Evolutionary conservation across 1,284 basidiomycete species (phyloP), one percentile per base, ranked within the genome.

Genomic region (Melanopsichium pennsylvanicum): DNA sequence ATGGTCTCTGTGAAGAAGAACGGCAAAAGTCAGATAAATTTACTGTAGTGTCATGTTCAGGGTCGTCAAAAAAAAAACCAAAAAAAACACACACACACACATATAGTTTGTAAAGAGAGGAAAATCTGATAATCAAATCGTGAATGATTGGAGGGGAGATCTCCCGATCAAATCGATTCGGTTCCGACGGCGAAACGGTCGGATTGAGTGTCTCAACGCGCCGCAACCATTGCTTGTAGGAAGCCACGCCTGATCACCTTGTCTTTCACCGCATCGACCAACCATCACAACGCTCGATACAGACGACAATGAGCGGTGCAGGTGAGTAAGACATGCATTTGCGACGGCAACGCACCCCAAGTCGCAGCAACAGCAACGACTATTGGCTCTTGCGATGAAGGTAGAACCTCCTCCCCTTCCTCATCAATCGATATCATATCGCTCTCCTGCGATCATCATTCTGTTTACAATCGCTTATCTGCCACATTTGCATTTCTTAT

Each of bases 301-400:
- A 58, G 26, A 16, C 36, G 27, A 64, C 27, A 35, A 64, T 64
- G 61, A 64, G 61, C 49, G 61, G 61, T 64, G 61, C 61, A 57
- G 61, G 61, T 64, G 46, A 39, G 61, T 57, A n/a, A 13, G 15
- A 11, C 21, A 2, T 2, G 9, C 8, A n/a, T 9, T 21, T 5
- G 11, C 9, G 10, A 16, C 21, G 16, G 11, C 12, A 22, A 5
- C 21, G 13, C 19, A 39, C 32, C 38, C 11, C 6, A 25, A 15
- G 22, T 12, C 9, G 35, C 27, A 48, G 10, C 19, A 26, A n/a
- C 0, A 31, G 16, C 26, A 29, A 2, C 21, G 31, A 18, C 23
- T 23, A 45, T 44, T 60, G 39, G 49, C 56, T 32, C 10, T 35
- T 43, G 26, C 23, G 23, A 23, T 16, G 13, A 18, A 27, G 5